A percentile compares a stretch with the other conserved stretches of the same genome.
These are phyloP conservation scores for Cordyceps farinosa DNA, from an alignment of 2,329 filamentous ascomycete genomes.

Conservation along the genomic window DNA sequence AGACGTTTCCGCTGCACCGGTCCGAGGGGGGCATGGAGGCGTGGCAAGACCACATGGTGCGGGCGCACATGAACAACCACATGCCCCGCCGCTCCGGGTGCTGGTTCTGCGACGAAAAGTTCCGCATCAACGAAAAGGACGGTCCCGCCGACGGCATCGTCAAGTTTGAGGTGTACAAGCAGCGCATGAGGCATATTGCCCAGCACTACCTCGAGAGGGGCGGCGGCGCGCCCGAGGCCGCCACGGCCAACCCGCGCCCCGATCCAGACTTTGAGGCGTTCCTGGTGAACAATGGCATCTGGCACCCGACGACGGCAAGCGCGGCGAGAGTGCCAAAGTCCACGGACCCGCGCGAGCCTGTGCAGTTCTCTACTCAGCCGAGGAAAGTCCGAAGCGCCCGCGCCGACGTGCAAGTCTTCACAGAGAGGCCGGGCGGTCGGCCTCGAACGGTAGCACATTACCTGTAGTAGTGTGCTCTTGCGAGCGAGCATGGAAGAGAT, in stretches of 20 bases:
- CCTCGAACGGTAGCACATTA: not conserved
- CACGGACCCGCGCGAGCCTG: not conserved
- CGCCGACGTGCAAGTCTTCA: not conserved
- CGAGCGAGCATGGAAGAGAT: not conserved
- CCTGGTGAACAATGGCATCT: constrained; percentile 23
- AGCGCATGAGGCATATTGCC: constrained; percentile 49
- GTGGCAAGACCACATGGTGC: constrained; percentile 47
- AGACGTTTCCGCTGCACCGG: constrained; percentile 34
- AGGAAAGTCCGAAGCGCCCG: not conserved
- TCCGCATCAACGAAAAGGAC: constrained; percentile 28
- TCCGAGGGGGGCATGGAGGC: constrained; percentile 25
- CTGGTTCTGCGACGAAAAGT: constrained; percentile 46
- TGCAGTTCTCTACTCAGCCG: not conserved
- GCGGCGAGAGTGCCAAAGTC: not conserved
- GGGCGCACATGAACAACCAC: constrained; percentile 32
- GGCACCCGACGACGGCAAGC: not conserved
- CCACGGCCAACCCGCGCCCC: constrained; percentile 27
- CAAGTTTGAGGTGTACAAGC: not conserved
- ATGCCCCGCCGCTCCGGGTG: constrained; percentile 41
- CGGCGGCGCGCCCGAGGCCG: not conserved
- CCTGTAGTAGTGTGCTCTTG: not conserved
- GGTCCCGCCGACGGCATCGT: not conserved
- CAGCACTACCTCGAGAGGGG: constrained; percentile 36
- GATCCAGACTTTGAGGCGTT: constrained; percentile 43
- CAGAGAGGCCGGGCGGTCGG: not conserved